A percentile compares a stretch with the other conserved stretches of the same genome.
phyloP scores from a whole-genome alignment of 2,329 filamentous ascomycete species.

The Colletotrichum noveboracense region DNA sequence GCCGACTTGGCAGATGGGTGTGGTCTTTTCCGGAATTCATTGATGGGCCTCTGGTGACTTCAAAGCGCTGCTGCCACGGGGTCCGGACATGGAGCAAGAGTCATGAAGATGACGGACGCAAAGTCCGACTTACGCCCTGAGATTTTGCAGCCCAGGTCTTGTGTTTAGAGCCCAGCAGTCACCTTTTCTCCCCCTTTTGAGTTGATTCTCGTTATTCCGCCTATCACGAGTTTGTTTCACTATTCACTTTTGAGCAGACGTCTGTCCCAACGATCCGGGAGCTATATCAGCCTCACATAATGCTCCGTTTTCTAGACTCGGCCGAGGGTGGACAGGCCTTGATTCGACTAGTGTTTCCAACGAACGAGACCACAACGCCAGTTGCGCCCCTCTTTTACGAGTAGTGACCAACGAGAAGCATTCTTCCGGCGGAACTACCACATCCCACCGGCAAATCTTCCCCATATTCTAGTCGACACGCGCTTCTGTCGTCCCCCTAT shows the following conservation, averaged over 20 bases:
- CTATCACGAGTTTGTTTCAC: not conserved
- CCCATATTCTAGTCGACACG: not conserved
- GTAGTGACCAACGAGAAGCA: not conserved
- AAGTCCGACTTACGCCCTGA: not conserved
- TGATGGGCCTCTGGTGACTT: not conserved
- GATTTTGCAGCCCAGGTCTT: not conserved
- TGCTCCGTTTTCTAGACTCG: not conserved
- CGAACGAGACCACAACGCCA: not conserved
- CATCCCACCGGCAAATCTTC: not conserved
- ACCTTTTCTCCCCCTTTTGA: not conserved
- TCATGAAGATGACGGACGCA: not conserved
- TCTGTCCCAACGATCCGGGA: not conserved
- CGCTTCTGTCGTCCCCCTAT: not conserved
- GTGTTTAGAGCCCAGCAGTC: not conserved
- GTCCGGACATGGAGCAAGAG: not conserved
- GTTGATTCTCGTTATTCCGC: not conserved
- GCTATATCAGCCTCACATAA: not conserved
- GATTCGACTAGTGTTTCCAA: slow-evolving; percentile 9
- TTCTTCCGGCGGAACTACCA: not conserved
- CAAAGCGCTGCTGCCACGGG: not conserved
- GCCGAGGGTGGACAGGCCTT: not conserved
- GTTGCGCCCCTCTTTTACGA: not conserved
- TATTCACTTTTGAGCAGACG: not conserved
- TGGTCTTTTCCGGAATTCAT: not conserved
- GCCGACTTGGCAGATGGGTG: not conserved